Evolutionary conservation across 192 early-diverging fungal genomes (phyloP), one percentile per base, ranked within the genome.

Genomic region (Backusella parvicylindrica): DNA sequence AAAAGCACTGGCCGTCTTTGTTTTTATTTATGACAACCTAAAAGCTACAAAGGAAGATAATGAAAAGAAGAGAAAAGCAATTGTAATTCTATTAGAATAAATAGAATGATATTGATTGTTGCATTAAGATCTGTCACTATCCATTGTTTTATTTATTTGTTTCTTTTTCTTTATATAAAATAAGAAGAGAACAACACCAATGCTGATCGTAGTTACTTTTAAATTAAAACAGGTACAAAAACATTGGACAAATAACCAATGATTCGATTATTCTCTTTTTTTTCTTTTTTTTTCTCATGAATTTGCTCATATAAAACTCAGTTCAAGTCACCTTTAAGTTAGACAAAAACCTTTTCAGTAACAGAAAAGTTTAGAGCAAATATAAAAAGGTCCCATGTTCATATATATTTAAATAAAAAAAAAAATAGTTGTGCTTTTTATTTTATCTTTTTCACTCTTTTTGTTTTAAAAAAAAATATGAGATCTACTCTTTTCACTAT

Each of bases 401-500:
- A 66, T 36, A 35, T 47, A 47, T 47, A n/a, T 47, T 47, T 47
- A 47, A 47, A 47, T n/a, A 32, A 66, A 66, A 6, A 56, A 18
- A 23, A 56, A 35, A 36, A 35, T 11, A 31, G 4, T 26, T 23
- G 4, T 21, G 23, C 23, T 9, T 21, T 21, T 21, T 6, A n/a
- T n/a, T 35, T 36, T 18, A 35, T 35, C n/a, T 66, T 30, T 4
- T 15, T 66, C 16, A 16, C 13, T 35, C 15, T 35, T 65, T 35
- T 36, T 21, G 3, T 33, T 35, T 36, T 66, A 16, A 18, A 23
- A 3, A 31, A 65, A 32, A 35, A 13, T 65, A 36, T 31, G 64
- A 66, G 30, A 31, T n/a, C 64, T 28, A 16, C 64, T 16, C 64
- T 69, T 69, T 64, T 65, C 38, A 23, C 68, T 56, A 28, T 75